phyloP scores from a whole-genome alignment of 129 eudicot genomes.

The Saposhnikovia divaricata region DNA sequence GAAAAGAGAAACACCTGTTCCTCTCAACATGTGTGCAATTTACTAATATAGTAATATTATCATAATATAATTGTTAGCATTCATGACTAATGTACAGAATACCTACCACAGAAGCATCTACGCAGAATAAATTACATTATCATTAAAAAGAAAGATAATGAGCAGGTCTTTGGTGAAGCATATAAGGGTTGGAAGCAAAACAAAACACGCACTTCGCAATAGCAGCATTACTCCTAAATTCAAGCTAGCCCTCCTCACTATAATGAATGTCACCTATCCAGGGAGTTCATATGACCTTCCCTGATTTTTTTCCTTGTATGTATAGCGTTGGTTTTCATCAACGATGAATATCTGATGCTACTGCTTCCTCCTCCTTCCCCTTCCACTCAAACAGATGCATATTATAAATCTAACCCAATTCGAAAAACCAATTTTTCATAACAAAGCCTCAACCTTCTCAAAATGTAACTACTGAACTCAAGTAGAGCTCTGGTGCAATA shows the following conservation, averaged over 20 bases:
- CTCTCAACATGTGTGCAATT: not conserved
- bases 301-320: not conserved
- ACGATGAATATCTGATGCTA: not conserved
- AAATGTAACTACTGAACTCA: not conserved
- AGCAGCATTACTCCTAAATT: not conserved
- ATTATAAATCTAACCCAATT: not conserved
- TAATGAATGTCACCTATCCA: not conserved
- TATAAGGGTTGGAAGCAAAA: not conserved
- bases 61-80: not conserved
- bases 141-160: not conserved
- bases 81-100: not conserved
- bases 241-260: not conserved
- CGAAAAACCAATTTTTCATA: not conserved
- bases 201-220: not conserved
- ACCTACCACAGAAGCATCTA: not conserved
- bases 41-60: not conserved
- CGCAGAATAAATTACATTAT: not conserved
- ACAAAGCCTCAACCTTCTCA: not conserved
- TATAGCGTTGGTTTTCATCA: not conserved
- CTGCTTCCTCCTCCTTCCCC: not conserved
- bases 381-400: not conserved
- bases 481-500: not conserved
- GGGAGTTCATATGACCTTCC: not conserved
- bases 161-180: not conserved
- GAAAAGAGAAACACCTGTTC: constrained; percentile 22